Evolutionary conservation across 352 stramenopile genomes (phyloP), one percentile per base, ranked within the genome.

Genomic region (Globisporangium nagaii): DNA sequence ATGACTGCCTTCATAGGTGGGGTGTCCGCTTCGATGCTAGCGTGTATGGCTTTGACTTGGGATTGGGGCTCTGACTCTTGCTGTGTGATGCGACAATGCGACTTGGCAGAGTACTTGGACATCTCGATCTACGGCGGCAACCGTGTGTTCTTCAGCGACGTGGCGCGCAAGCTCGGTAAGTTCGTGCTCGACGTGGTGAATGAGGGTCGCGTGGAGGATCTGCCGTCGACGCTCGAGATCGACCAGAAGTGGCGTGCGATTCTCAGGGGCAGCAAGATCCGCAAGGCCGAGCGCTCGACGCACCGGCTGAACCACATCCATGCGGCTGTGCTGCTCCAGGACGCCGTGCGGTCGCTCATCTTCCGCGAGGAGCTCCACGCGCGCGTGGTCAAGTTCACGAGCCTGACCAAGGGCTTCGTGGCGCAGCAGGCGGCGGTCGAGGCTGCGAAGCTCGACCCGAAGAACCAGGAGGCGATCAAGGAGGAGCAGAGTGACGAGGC

Each of bases 111-210:
- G 8, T 69, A 70, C 43, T 56, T 86, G 19, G 66, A 82, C 53
- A 57, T 84, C 31, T 49, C 66, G 2, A 63, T 86, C 24, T 86
- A 79, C 63, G 69, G 65, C 2, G 63, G 60, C 28, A 84, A 86
- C 58, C 67, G 69, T 20, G 67, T 86, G 20, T 84, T 81, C 65
- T 84, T 83, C 50, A 73, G 68, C 50, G 75, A 83, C 31, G 69
- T 83, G 0, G 66, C 67, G 6, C 61, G 75, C 22, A 75, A 73
- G 42, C 69, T 86, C 36, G 73, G 68, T 58, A 86, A 84, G 53
- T 81, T 79, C 28, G 75, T 81, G n/a, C 47, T 84, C 43, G 74
- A 84, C 31, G 63, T 81, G 17, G 71, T 79, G 20, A 85, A 80
- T 35, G 68, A 76, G n/a, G 51, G 56, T 3, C 43, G 41, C 5